Evolutionary conservation across 2,329 filamentous ascomycete genomes (phyloP).

Genomic region (Aspergillus uvarum): DNA sequence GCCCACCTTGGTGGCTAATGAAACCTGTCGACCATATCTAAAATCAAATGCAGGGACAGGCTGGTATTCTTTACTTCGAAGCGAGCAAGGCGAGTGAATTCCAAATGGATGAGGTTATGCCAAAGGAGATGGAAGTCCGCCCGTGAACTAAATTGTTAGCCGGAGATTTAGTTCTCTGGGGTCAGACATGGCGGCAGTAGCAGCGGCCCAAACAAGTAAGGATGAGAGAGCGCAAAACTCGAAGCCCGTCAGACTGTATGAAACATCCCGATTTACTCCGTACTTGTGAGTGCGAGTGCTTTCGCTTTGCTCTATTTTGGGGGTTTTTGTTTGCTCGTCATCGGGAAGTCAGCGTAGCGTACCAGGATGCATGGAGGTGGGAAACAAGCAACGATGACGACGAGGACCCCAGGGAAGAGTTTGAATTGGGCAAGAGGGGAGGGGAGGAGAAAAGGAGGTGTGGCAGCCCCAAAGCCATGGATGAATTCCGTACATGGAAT

Average conservation of each 20-base stretch:
- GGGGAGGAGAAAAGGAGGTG: slow-evolving; percentile 3
- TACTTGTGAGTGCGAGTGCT: neutral
- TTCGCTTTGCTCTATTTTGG: neutral
- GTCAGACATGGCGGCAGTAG: slow-evolving; percentile 14
- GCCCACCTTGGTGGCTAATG: too few relatives aligned
- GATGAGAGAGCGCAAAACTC: slow-evolving; percentile 12
- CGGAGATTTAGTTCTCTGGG: slow-evolving; percentile 18
- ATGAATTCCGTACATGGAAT: neutral
- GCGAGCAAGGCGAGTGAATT: neutral
- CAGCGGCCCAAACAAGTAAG: slow-evolving; percentile 20
- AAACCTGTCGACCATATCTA: too few relatives aligned
- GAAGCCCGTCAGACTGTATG: neutral
- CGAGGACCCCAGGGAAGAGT: neutral
- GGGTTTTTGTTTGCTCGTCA: neutral
- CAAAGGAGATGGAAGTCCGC: slow-evolving; percentile 16
- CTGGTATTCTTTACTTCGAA: neutral
- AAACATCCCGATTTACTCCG: neutral
- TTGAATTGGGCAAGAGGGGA: neutral
- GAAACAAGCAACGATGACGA: slow-evolving; percentile 1
- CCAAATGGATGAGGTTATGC: neutral
- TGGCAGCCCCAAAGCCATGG: slow-evolving; percentile 8
- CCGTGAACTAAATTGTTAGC: slow-evolving; percentile 19
- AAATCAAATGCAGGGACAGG: neutral
- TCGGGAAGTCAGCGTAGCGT: neutral
- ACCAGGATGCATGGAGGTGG: neutral